Evolutionary conservation across 768 basidiomycete species (phyloP).

Genomic region (Suillus hirtellus): DNA sequence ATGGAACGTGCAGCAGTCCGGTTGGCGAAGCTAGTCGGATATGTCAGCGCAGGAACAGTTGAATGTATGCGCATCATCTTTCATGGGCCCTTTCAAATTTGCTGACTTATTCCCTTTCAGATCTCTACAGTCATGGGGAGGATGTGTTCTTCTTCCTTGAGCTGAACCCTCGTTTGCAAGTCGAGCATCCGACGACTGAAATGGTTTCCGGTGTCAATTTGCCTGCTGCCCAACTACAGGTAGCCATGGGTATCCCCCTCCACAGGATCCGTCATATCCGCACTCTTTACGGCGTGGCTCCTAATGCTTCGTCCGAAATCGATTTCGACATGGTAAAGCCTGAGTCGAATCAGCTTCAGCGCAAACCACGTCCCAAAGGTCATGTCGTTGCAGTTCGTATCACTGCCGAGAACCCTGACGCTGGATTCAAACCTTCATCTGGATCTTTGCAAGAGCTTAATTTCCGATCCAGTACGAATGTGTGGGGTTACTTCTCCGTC

Average conservation of each 20-base stretch:
- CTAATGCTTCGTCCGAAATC: conserved; percentile 85
- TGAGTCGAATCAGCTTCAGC: conserved; percentile 83
- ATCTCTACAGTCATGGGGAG: conserved; percentile 92
- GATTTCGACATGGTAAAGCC: conserved; percentile 96
- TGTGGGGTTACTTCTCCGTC: conserved; percentile 99
- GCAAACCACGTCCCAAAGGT: conserved; percentile 95
- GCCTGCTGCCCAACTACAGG: conserved; percentile 93
- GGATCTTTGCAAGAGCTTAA: conserved; percentile 97
- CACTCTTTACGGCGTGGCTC: conserved; percentile 91
- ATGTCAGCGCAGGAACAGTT: conserved; percentile 98
- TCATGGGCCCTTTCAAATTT: conserved; percentile 12
- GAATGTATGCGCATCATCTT: conserved; percentile 66
- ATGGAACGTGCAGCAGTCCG: conserved; percentile 99
- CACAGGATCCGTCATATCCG: conserved; percentile 96
- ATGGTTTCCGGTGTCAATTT: conserved; percentile 99
- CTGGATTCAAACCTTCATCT: conserved; percentile 98
- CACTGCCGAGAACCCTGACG: conserved; percentile 99
- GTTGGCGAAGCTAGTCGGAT: conserved; percentile 97
- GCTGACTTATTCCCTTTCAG: conserved; percentile 38
- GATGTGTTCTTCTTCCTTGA: conserved; percentile 98
- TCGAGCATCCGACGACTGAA: conserved; percentile 99
- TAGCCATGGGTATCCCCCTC: conserved; percentile 97
- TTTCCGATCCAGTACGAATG: conserved; percentile 98
- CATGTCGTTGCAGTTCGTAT: conserved; percentile 99
- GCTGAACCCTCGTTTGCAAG: conserved; percentile 98